Evolutionary conservation across 805 yeast species (phyloP), one percentile per base, ranked within the genome.

Genomic region (Maudiozyma pseudohumilis): DNA sequence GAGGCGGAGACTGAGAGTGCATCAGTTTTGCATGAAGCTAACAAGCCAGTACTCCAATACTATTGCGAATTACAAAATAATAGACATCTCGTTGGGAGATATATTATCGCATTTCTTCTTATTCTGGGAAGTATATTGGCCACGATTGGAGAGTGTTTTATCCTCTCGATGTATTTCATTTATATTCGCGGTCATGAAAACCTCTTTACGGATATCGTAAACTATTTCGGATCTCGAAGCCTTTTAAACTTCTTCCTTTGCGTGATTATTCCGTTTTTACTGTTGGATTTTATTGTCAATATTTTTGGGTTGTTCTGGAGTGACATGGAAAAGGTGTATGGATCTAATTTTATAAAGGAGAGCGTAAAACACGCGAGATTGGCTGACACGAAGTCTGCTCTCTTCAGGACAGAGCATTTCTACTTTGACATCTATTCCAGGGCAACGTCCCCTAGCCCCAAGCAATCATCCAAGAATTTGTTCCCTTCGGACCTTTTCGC

Each of bases 151-250:
- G 54, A 61, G 32, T 39, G 62, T 2, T 45, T 64, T 19, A 42
- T 64, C 3, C 41, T 62, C 15, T 64, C 69, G 23, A 61, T 64
- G 11, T 59, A 65, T 37, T 64, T 65, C 55, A 61, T 64, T 27
- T 66, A 61, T 43, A 63, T 62, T 1, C 66, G 66, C 3, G 60
- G 55, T 2, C 56, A 64, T 29, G 51, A 51, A 22, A 48, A 48
- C 12, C 46, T 59, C 26, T 49, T 55, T 32, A 57, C 66, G 11
- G 46, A 53, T 4, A 41, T 46, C 2, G 56, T 60, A 6, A 61
- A 56, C 35, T 56, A 49, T 36, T 63, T 53, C 43, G 68, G 63
- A 16, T 50, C 55, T 31, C 57, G 52, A 41, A 46, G 55, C 3
- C 46, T 64, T 31, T 18, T 40, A 12, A 32, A 42, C 17, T 66